phyloP scores from a whole-genome alignment of 495 filamentous ascomycete genomes.

The Chaetomium fimeti region DNA sequence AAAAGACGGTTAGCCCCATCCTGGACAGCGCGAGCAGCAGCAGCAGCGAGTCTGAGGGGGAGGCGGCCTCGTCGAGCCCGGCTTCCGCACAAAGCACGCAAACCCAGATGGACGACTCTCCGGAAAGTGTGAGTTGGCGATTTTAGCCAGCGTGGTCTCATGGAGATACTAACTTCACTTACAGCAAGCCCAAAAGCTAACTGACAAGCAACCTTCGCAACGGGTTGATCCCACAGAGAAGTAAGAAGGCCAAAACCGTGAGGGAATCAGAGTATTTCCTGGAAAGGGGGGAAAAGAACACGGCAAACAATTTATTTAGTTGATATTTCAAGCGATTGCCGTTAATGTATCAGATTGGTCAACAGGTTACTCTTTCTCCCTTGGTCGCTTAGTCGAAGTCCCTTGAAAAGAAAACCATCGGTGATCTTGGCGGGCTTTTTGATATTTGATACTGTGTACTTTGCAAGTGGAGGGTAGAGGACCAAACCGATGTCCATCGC shows the following conservation, averaged over 20 bases:
- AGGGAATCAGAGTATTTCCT: not conserved
- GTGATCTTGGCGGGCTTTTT: too few relatives aligned
- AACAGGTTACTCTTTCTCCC: too few relatives aligned
- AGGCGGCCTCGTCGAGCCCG: not conserved
- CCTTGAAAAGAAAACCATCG: too few relatives aligned
- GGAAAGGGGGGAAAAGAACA: not conserved
- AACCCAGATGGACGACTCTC: not conserved
- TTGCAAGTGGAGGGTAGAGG: too few relatives aligned
- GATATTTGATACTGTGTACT: too few relatives aligned
- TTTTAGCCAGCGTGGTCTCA: too few relatives aligned
- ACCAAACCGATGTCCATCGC: too few relatives aligned
- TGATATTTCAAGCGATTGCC: too few relatives aligned
- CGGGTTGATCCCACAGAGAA: constrained; percentile 21
- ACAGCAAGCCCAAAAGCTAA: constrained; percentile 24
- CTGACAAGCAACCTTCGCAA: constrained; percentile 21
- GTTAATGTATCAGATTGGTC: too few relatives aligned
- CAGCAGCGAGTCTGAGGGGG: constrained; percentile 8
- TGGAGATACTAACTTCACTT: constrained; percentile 5
- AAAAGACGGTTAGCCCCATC: not conserved
- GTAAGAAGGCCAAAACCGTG: not conserved
- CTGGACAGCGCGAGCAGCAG: constrained; percentile 13
- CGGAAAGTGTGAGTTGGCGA: constrained; percentile 16
- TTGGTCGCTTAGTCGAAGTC: too few relatives aligned
- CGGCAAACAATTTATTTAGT: too few relatives aligned
- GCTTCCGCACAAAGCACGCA: not conserved